Conservation (phyloP, 345 rosid species). For the Nephelium lappaceum region DNA sequence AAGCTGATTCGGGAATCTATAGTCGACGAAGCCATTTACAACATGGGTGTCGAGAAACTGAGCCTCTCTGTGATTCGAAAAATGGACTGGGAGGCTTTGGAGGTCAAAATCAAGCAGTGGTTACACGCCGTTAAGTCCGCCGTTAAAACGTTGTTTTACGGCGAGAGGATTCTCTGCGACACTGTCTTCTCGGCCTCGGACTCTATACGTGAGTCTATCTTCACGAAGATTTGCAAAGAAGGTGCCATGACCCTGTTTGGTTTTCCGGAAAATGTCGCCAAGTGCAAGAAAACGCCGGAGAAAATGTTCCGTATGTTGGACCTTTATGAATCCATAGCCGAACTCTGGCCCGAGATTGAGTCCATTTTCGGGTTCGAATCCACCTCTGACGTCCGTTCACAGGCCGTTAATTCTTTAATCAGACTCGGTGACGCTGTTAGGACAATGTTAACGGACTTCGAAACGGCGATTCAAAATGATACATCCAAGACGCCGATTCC, state of each 20-base stretch:
- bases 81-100: slow-evolving; percentile 62
- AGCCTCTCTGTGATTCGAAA: slow-evolving; percentile 44
- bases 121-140: slow-evolving; percentile 46
- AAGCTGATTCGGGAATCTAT: slow-evolving; percentile 54
- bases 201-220: slow-evolving; percentile 56
- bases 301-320: slow-evolving; percentile 71
- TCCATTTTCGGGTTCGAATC: slow-evolving; percentile 52
- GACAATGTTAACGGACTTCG: slow-evolving; percentile 58
- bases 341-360: slow-evolving; percentile 53
- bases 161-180: slow-evolving; percentile 73
- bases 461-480: slow-evolving; percentile 58
- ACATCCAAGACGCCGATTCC: slow-evolving; percentile 46
- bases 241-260: slow-evolving; percentile 59
- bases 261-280: slow-evolving; percentile 68
- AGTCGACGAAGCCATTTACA: slow-evolving; percentile 50
- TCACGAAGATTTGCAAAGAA: slow-evolving; percentile 53
- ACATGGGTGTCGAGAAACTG: slow-evolving; percentile 55
- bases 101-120: slow-evolving; percentile 65
- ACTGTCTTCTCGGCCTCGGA: slow-evolving; percentile 56
- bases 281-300: slow-evolving; percentile 68
- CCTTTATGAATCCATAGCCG: slow-evolving; percentile 55
- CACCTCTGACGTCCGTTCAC: slow-evolving; percentile 41
- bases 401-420: slow-evolving; percentile 45
- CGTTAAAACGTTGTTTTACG: slow-evolving; percentile 53
- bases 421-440: slow-evolving; percentile 53